Evolutionary conservation across 208 protist species (phyloP).

Genomic region (Leishmania mexicana): DNA sequence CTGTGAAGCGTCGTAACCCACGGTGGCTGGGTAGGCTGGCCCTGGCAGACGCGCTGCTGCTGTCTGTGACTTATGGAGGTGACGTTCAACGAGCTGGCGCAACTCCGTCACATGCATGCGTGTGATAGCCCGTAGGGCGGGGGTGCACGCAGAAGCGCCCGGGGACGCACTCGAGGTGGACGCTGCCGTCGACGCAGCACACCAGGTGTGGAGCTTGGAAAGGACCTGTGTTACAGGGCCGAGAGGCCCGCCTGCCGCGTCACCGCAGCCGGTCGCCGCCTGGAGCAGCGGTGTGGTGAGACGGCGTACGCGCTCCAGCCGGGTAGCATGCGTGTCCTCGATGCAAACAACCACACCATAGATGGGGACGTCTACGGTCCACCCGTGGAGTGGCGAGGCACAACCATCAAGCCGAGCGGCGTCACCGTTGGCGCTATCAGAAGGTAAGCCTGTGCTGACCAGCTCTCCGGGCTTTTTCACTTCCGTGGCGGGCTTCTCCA

Average conservation of each 20-base stretch:
- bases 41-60: not conserved
- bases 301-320: constrained; percentile 17
- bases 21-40: not conserved
- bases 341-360: constrained; percentile 27
- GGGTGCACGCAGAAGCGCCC: not conserved
- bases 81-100: not conserved
- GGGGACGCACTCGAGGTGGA: not conserved
- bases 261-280: constrained; percentile 2
- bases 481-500: not conserved
- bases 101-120: not conserved
- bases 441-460: not conserved
- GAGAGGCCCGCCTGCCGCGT: constrained; percentile 3
- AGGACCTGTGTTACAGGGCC: constrained; percentile 8
- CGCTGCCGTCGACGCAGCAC: not conserved
- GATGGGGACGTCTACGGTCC: constrained; percentile 20
- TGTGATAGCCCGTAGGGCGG: not conserved
- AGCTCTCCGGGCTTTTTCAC: not conserved
- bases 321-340: constrained; percentile 28
- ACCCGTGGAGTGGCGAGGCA: not conserved
- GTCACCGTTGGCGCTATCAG: not conserved
- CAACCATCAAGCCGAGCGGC: not conserved
- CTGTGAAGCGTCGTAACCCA: not conserved
- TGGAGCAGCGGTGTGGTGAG: constrained; percentile 28
- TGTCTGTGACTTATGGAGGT: not conserved
- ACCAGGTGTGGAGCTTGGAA: constrained; percentile 20